phyloP scores from a whole-genome alignment of 2,329 filamentous ascomycete species.

The Xylaria sp. region DNA sequence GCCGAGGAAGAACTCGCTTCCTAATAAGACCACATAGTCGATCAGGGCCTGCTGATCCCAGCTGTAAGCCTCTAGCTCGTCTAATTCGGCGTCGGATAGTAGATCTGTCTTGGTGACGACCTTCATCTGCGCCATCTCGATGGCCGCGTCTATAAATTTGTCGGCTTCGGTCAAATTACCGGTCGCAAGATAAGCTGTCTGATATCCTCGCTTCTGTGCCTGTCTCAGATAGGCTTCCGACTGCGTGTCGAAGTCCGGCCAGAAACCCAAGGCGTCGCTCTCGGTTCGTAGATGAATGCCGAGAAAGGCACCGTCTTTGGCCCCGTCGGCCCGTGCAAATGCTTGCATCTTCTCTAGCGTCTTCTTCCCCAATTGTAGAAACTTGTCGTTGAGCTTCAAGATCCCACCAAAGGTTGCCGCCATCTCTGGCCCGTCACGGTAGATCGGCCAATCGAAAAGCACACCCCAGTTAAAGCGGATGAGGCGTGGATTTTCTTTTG shows the following conservation, averaged over 20 bases:
- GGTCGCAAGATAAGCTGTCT: constrained; percentile 58
- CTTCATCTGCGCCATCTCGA: constrained; percentile 48
- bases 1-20: constrained; percentile 55
- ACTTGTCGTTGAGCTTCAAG: constrained; percentile 56
- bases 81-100: constrained; percentile 48
- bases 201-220: constrained; percentile 49
- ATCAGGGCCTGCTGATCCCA: constrained; percentile 60
- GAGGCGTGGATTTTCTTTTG: constrained; percentile 50
- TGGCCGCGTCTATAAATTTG: constrained; percentile 52
- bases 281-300: constrained; percentile 62
- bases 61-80: constrained; percentile 52
- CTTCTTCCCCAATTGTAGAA: constrained; percentile 55
- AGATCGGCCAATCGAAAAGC: constrained; percentile 59
- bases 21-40: constrained; percentile 56
- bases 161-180: constrained; percentile 57
- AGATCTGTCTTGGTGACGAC: constrained; percentile 55
- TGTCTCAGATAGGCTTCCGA: constrained; percentile 53
- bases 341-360: constrained; percentile 52
- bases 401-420: constrained; percentile 57
- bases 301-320: constrained; percentile 47
- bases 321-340: constrained; percentile 44
- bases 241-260: constrained; percentile 59
- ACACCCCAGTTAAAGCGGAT: constrained; percentile 58
- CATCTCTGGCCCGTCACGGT: constrained; percentile 60
- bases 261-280: constrained; percentile 58